Conservation (phyloP, 257 asterid species). For the Scutellaria barbata region DNA sequence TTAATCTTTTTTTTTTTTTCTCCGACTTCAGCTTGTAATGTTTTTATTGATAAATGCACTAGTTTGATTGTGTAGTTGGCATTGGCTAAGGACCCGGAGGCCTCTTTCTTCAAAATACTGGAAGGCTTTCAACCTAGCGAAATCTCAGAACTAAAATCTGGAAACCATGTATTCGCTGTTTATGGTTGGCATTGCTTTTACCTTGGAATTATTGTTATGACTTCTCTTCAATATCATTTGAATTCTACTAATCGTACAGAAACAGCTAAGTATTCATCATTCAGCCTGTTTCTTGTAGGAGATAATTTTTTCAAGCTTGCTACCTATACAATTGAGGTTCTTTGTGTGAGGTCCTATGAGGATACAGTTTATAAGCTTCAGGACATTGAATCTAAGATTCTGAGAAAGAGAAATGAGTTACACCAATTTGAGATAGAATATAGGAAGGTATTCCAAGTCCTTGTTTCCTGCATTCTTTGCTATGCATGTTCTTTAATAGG, state of each 20-base stretch:
- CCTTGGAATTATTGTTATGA: slow-evolving; percentile 4
- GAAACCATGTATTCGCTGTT: slow-evolving; percentile 93
- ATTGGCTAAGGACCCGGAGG: slow-evolving; percentile 85
- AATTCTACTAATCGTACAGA: slow-evolving; percentile 4
- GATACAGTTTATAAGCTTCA: slow-evolving; percentile 74
- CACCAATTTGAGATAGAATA: slow-evolving; percentile 93
- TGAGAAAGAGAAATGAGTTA: slow-evolving; percentile 84
- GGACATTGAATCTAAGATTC: slow-evolving; percentile 82
- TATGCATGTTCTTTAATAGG: not conserved
- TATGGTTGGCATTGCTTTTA: slow-evolving; percentile 68
- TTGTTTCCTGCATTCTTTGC: slow-evolving; percentile 17
- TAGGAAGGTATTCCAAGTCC: slow-evolving; percentile 72
- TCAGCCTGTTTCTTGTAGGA: slow-evolving; percentile 57
- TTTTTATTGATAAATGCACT: slow-evolving; percentile 12
- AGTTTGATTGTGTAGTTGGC: slow-evolving; percentile 61
- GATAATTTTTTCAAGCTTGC: slow-evolving; percentile 94
- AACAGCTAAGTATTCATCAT: slow-evolving; percentile 8
- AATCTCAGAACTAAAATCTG: slow-evolving; percentile 87
- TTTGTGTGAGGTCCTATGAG: slow-evolving; percentile 78
- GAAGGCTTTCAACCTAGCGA: slow-evolving; percentile 98
- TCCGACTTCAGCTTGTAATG: not conserved
- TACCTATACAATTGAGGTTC: slow-evolving; percentile 74
- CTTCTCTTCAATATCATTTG: slow-evolving; percentile 17
- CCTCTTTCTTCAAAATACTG: slow-evolving; percentile 86
- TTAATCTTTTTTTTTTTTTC: slow-evolving; percentile 16